phyloP scores from a whole-genome alignment of 768 basidiomycete species.

The Kwoniella bestiolae region DNA sequence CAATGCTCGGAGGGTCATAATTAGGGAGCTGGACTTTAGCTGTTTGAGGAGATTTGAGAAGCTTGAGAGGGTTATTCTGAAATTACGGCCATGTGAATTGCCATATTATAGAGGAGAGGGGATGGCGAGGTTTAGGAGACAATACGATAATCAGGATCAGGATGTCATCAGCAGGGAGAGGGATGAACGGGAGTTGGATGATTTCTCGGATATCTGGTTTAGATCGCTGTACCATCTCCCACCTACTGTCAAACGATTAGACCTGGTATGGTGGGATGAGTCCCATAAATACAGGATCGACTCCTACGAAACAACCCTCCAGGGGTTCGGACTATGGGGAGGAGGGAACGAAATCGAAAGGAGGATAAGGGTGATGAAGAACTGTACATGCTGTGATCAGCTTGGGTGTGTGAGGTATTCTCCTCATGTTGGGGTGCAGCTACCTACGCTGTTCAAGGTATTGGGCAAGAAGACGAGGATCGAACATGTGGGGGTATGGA shows the following conservation, averaged over 20 bases:
- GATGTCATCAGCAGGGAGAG: too few species aligned
- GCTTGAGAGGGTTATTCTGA: conserved; percentile 2
- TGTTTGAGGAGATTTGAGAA: background rate
- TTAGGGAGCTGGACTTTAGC: conserved; percentile 6
- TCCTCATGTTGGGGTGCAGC: conserved; percentile 13
- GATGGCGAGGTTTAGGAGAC: background rate
- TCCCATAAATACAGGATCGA: conserved; percentile 7
- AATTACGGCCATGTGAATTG: conserved; percentile 19
- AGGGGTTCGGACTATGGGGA: background rate
- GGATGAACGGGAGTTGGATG: background rate
- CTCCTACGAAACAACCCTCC: conserved; percentile 2
- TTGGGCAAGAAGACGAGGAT: conserved; percentile 6
- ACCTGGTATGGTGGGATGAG: conserved; percentile 20
- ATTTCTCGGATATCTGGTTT: background rate
- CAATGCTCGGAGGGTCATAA: background rate
- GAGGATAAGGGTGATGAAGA: background rate
- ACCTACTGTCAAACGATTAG: background rate
- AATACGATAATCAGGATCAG: background rate
- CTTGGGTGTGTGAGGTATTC: conserved; percentile 13
- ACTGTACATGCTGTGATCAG: conserved; percentile 19
- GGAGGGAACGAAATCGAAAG: background rate
- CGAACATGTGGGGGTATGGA: conserved; percentile 4
- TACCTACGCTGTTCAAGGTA: conserved; percentile 6
- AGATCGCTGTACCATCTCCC: background rate
- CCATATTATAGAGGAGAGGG: conserved; percentile 7